Base-by-base conservation (phyloP, 1,284 basidiomycete genomes). In the Laetiporus sulphureus region DNA sequence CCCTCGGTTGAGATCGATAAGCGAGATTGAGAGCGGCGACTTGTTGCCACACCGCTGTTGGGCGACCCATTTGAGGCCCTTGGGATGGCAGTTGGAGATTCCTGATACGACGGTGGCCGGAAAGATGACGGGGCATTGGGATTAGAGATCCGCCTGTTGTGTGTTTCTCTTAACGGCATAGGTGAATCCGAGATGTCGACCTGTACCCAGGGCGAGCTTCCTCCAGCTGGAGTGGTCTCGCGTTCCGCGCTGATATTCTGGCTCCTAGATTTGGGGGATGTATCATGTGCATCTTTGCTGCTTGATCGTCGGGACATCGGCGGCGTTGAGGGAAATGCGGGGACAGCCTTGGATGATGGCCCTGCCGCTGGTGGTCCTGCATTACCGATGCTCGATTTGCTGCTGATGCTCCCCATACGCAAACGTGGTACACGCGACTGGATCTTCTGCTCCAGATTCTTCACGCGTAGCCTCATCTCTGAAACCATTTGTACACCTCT, bases 401-500 rank as follows among this genome's bases (percentile, higher is more conserved):
- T 72, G 27, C 74, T 77, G 37, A 78, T 72, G 53, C 84, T 88
- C 21, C 77, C 79, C 76, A 86, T 84, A 7, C 86, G 80, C 40
- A 89, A 57, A 42, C 85, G 73, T 16, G 86, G 87, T 40, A 90
- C 86, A 34, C 83, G 81, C 32, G 84, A 87, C 54, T 88, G 85
- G 39, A 90, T 84, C 64, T 84, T 86, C 64, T 87, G 84, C 55
- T 90, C 84, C 35, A 90, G 63, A 51, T 82, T 84, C 55, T 70
- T 78, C 29, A 90, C 85, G 40, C 83, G 74, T 37, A 83, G 85
- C 40, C 87, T 76, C 83, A 90, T 87, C 57, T 90, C 88, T 21
- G 84, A 83, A 2, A 90, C 85, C 88, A 91, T 90, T 55, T 90
- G 86, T 8, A 89, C 85, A 22, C 86, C 86, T 59, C 78, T 84